phyloP scores from a whole-genome alignment of 768 basidiomycete species.

The Dioszegia crocea region DNA sequence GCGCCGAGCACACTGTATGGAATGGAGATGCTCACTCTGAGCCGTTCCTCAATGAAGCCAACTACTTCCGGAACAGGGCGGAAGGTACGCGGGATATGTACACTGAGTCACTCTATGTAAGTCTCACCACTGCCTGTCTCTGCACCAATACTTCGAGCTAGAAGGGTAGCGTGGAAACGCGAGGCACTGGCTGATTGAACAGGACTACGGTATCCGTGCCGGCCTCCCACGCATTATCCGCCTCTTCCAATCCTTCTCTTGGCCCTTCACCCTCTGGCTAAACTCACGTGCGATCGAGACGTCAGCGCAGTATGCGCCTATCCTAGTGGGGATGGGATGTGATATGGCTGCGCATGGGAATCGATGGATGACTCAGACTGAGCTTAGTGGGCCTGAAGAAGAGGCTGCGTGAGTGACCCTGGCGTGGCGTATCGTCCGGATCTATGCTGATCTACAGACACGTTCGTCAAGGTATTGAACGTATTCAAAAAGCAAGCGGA shows the following conservation, averaged over 20 bases:
- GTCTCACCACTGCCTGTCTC: background rate
- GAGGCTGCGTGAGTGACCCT: conserved; percentile 7
- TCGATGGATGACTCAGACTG: conserved; percentile 16
- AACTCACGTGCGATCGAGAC: conserved; percentile 17
- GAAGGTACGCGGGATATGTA: conserved; percentile 14
- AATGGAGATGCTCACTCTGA: conserved; percentile 27
- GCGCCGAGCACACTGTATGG: conserved; percentile 27
- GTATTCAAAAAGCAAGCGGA: conserved; percentile 9
- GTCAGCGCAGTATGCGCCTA: conserved; percentile 5
- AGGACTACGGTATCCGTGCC: conserved; percentile 15
- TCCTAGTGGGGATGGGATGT: conserved; percentile 9
- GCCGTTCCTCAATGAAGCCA: conserved; percentile 14
- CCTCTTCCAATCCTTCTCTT: conserved; percentile 10
- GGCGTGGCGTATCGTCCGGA: background rate
- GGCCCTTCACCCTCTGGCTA: conserved; percentile 13
- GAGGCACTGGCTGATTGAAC: background rate
- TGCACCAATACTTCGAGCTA: background rate
- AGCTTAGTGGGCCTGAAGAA: conserved; percentile 13
- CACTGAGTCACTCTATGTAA: conserved; percentile 15
- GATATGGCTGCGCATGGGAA: conserved; percentile 15
- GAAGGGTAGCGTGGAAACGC: too few relatives aligned
- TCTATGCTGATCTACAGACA: conserved; percentile 6
- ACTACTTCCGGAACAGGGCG: conserved; percentile 9
- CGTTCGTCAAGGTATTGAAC: conserved; percentile 12
- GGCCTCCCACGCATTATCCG: conserved; percentile 12